Base-by-base conservation (phyloP, 805 yeast genomes). In the Phaffomyces opuntiae region DNA sequence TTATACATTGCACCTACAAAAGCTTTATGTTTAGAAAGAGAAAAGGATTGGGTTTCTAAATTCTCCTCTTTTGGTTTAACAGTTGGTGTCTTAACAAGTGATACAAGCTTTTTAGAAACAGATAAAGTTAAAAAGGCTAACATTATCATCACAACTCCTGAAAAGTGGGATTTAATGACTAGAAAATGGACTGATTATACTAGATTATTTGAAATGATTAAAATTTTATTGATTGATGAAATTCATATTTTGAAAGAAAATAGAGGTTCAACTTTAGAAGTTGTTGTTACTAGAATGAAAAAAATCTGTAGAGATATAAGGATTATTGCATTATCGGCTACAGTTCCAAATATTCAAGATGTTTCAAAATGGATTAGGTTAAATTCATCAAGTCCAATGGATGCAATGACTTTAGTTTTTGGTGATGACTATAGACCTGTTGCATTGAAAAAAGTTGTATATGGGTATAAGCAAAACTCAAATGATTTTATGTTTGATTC, bases 1-100 rank as follows among this genome's bases (percentile, higher is more conserved):
- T 52, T 78, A 3, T 80, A 79, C 50, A 67, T 80, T 37, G 83
- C 83, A 0, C 85, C 86, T 2, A 75, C 81, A 7, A 78, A 77
- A 51, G 74, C 83, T 0, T 61, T 80, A 35, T 79, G 83, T 49
- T 57, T 63, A 19, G 82, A 79, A 52, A 70, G 74, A 42, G 66
- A 61, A 25, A 62, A 60, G 5, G 73, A 72, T 39, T 80, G 82
- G 81, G 53, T 57, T 1, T 46, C 53, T 1, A 70, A 66, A 41
- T 75, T 79, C 44, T 51, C 63, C 4, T 46, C 56, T 27, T 50
- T 67, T 14, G 68, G 70, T 9, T 48, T 77, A 12, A 56, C 67
- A 6, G 78, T 76, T 7, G 78, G 79, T 0, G 63, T 74, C 38
- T 58, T 80, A 36, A 79, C 84, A 0, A 72, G 83, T 46, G 84